A percentile compares a stretch with the other conserved stretches of the same genome.
These are phyloP conservation scores for Anethum foeniculum DNA, from an alignment of 140 eudicot genomes.

Conservation along the genomic window DNA sequence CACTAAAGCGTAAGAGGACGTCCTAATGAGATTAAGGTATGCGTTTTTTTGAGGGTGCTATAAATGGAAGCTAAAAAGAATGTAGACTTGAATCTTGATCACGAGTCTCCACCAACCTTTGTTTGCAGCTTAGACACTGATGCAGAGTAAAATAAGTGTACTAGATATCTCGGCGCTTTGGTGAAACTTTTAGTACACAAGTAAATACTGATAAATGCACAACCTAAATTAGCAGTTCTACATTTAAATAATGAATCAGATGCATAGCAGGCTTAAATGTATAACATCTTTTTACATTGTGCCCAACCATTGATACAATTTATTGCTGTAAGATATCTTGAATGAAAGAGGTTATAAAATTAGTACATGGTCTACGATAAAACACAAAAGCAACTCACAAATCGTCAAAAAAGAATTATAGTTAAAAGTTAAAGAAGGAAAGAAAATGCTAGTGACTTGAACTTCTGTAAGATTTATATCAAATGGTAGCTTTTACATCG, in stretches of 20 bases:
- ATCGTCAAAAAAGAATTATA: background rate
- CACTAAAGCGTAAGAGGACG: background rate
- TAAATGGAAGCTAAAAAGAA: background rate
- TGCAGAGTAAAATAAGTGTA: background rate
- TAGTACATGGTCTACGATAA: no score
- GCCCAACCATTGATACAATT: background rate
- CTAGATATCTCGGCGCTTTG: background rate
- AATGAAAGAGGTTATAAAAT: no score
- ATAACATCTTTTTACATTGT: background rate
- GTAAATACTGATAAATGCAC: background rate
- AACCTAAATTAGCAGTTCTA: background rate
- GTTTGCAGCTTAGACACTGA: background rate
- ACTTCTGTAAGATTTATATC: background rate
- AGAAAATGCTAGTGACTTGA: background rate
- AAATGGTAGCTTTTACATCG: background rate
- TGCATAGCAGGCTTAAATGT: background rate
- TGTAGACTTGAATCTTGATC: background rate
- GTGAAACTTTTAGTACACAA: background rate
- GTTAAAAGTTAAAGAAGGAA: background rate
- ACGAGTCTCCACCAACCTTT: background rate
- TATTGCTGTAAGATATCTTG: background rate
- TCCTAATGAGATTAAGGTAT: background rate
- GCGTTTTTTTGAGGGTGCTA: background rate
- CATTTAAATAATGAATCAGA: background rate
- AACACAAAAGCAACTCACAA: background rate